Percentiles rank a stretch among this genome's conserved stretches.
Evolutionary conservation across 805 yeast genomes (phyloP).

Genomic region (Saccharomyces eubayanus): DNA sequence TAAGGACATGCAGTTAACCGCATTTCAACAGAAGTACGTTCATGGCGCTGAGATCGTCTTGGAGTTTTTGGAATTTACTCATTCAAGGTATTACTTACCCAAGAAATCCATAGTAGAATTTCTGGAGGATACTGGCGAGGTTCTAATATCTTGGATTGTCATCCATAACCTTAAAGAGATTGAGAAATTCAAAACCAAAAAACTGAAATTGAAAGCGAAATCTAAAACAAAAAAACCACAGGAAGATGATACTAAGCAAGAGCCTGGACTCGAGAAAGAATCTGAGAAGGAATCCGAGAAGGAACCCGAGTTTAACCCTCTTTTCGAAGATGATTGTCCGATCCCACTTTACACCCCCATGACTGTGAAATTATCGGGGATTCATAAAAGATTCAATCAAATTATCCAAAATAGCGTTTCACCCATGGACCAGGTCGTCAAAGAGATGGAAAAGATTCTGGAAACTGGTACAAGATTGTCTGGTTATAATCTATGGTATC

Average conservation of each 20-base stretch:
- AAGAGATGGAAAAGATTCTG: constrained; percentile 54
- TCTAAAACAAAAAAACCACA: not conserved
- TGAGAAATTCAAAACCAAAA: constrained; percentile 14
- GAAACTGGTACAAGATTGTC: constrained; percentile 51
- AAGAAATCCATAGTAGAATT: constrained; percentile 65
- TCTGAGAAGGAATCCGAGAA: constrained; percentile 7
- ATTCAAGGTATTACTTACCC: constrained; percentile 67
- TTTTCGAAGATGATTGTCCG: constrained; percentile 32
- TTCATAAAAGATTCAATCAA: constrained; percentile 59
- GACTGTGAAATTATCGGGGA: constrained; percentile 54
- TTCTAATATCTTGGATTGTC: constrained; percentile 29
- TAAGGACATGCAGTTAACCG: constrained; percentile 48
- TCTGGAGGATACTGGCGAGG: constrained; percentile 22
- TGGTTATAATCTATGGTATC: constrained; percentile 71
- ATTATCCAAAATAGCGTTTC: constrained; percentile 59
- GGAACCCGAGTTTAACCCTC: constrained; percentile 14
- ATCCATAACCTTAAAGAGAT: constrained; percentile 27
- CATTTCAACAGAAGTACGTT: constrained; percentile 67
- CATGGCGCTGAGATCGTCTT: constrained; percentile 67
- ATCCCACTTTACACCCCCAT: constrained; percentile 45
- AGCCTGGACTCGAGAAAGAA: constrained; percentile 14
- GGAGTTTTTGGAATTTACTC: constrained; percentile 75
- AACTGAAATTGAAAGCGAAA: constrained; percentile 12
- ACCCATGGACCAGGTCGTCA: constrained; percentile 46
- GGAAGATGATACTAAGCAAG: constrained; percentile 3